Evolutionary conservation across 2,329 filamentous ascomycete genomes (phyloP).

Genomic region (Colletotrichum shisoi): DNA sequence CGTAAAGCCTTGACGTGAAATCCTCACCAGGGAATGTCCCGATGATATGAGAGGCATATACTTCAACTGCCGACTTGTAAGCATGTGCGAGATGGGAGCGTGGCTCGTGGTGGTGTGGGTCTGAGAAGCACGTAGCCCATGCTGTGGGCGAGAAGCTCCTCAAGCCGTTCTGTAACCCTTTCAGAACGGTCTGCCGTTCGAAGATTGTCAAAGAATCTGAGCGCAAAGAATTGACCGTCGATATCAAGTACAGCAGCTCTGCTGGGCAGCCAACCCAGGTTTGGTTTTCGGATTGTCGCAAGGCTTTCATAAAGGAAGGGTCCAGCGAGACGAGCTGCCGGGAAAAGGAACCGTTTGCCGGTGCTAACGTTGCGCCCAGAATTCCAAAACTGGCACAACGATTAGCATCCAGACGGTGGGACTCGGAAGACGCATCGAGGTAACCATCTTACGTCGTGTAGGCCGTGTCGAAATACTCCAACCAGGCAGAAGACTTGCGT

Average conservation of each 20-base stretch:
- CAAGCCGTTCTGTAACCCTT: neutral
- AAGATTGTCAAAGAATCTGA: neutral
- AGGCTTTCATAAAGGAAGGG: conserved; percentile 4
- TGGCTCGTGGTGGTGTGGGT: conserved; percentile 7
- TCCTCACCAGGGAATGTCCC: neutral
- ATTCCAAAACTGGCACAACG: conserved; percentile 7
- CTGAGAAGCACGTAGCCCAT: conserved; percentile 26
- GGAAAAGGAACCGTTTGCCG: neutral
- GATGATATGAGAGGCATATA: conserved; percentile 20
- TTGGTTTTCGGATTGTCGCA: conserved; percentile 28
- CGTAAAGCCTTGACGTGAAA: neutral
- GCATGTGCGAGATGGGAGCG: conserved; percentile 28
- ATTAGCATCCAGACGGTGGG: neutral
- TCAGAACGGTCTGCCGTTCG: neutral
- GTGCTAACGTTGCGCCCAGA: conserved; percentile 28
- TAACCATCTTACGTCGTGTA: conserved; percentile 23
- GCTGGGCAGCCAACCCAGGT: conserved; percentile 35
- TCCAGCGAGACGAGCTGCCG: neutral
- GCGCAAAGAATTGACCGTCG: conserved; percentile 21
- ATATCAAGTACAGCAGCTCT: conserved; percentile 27
- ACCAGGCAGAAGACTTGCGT: conserved; percentile 1
- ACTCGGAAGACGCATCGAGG: neutral
- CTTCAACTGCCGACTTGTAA: conserved; percentile 28
- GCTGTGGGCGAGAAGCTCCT: conserved; percentile 10
- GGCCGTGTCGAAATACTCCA: conserved; percentile 29